Evolutionary conservation across 2,329 filamentous ascomycete species (phyloP).

Genomic region (Xylaria sp.): DNA sequence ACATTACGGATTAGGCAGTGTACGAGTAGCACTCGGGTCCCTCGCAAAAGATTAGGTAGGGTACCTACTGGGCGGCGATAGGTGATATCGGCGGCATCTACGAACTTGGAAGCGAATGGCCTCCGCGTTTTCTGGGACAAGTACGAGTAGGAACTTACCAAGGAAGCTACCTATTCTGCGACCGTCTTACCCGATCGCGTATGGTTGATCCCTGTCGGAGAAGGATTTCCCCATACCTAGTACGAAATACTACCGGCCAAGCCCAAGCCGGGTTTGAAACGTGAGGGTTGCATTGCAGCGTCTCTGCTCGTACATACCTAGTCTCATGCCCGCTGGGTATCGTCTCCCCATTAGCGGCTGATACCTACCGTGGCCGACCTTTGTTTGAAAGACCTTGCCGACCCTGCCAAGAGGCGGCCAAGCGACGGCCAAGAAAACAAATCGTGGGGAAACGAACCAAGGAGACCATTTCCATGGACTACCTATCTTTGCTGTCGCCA

Average conservation of each 20-base stretch:
- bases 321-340: not conserved
- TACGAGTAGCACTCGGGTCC: too few species aligned
- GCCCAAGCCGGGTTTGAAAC: constrained; percentile 3
- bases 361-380: not conserved
- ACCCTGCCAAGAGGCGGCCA: not conserved
- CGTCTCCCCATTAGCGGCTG: not conserved
- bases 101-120: not conserved
- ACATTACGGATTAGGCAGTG: not conserved
- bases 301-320: not conserved
- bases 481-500: too few species aligned
- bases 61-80: too few species aligned
- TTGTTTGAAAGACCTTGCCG: not conserved
- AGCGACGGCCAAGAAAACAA: too few species aligned
- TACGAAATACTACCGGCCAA: not conserved
- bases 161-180: not conserved
- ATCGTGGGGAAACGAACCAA: not conserved
- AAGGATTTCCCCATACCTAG: not conserved
- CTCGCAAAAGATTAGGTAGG: not conserved
- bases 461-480: too few species aligned
- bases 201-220: not conserved
- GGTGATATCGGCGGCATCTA: too few species aligned
- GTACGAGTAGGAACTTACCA: not conserved
- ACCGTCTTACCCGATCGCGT: not conserved
- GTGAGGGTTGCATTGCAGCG: constrained; percentile 16
- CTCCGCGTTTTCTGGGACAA: not conserved